These are phyloP conservation scores for Lodderomyces jiufengensis DNA, from an alignment of 1,139 yeast genomes.

Conservation along the genomic window DNA sequence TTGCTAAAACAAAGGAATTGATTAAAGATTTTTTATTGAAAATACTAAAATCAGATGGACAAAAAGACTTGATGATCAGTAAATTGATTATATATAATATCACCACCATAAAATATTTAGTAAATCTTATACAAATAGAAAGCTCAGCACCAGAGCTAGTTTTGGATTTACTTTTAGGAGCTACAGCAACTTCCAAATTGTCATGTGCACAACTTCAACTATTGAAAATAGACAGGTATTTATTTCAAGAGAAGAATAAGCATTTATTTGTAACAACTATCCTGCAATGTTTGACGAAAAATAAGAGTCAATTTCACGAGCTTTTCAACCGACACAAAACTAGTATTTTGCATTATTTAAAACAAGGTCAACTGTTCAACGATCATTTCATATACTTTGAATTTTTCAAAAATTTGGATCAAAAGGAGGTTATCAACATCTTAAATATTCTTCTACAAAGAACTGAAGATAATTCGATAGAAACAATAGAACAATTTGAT, in stretches of 20 bases:
- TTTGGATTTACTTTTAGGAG: conserved; percentile 18
- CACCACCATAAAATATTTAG: conserved; percentile 8
- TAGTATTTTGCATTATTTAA: too few relatives aligned
- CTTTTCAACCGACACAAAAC: too few relatives aligned
- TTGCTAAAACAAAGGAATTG: neutral
- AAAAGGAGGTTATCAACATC: conserved; percentile 7
- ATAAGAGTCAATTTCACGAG: too few relatives aligned
- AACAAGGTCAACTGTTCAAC: too few relatives aligned
- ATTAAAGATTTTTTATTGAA: neutral
- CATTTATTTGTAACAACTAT: conserved; percentile 10
- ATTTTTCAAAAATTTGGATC: too few relatives aligned
- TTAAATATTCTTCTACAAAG: conserved; percentile 18
- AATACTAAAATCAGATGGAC: conserved; percentile 6
- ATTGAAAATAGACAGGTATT: conserved; percentile 13
- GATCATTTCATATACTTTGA: too few relatives aligned
- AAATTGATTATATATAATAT: conserved; percentile 21
- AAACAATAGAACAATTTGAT: conserved; percentile 19
- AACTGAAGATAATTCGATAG: conserved; percentile 9
- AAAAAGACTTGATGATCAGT: conserved; percentile 15
- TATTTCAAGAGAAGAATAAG: conserved; percentile 10
- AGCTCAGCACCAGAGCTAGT: conserved; percentile 7
- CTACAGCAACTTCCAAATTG: conserved; percentile 6
- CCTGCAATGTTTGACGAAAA: conserved; percentile 8
- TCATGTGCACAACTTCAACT: conserved; percentile 15
- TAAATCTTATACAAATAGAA: too few relatives aligned